Evolutionary conservation across 768 basidiomycete genomes (phyloP).

Genomic region (Porpolomopsis calyptriformis): DNA sequence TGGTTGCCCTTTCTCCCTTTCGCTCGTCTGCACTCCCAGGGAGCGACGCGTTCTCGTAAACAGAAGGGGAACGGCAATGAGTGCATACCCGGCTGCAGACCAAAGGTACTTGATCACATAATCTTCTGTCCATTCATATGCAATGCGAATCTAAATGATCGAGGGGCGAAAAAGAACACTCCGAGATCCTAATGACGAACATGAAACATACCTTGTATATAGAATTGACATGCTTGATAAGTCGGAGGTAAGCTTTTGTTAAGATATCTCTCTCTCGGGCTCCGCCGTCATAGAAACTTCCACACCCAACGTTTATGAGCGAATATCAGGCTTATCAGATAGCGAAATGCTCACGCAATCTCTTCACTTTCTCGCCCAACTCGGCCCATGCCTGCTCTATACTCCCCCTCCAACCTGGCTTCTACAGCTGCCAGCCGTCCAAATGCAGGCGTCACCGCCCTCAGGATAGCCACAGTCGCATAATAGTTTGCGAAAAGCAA

Average conservation of each 20-base stretch:
- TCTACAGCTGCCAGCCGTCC: slow-evolving; percentile 82
- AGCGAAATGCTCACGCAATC: slow-evolving; percentile 54
- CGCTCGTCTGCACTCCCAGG: slow-evolving; percentile 20
- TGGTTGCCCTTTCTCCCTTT: slow-evolving; percentile 7
- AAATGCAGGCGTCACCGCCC: slow-evolving; percentile 85
- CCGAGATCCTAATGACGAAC: background rate
- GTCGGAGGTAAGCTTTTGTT: slow-evolving; percentile 58
- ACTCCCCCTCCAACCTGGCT: slow-evolving; percentile 84
- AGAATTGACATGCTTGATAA: slow-evolving; percentile 84
- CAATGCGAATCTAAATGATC: slow-evolving; percentile 61
- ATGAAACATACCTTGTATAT: slow-evolving; percentile 64
- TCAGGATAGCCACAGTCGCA: slow-evolving; percentile 70
- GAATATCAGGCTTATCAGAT: background rate
- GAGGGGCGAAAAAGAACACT: background rate
- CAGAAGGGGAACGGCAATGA: slow-evolving; percentile 86
- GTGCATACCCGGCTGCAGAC: slow-evolving; percentile 84
- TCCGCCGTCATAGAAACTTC: slow-evolving; percentile 88
- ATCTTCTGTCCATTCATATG: slow-evolving; percentile 94
- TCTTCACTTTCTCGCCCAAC: slow-evolving; percentile 88
- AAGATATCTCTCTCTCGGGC: slow-evolving; percentile 74
- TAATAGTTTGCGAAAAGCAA: slow-evolving; percentile 80
- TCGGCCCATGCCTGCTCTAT: slow-evolving; percentile 74
- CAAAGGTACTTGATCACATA: slow-evolving; percentile 94
- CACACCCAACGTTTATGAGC: background rate
- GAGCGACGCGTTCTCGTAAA: slow-evolving; percentile 47